Evolutionary conservation across 805 yeast genomes (phyloP).

Genomic region (Hanseniaspora vineae): DNA sequence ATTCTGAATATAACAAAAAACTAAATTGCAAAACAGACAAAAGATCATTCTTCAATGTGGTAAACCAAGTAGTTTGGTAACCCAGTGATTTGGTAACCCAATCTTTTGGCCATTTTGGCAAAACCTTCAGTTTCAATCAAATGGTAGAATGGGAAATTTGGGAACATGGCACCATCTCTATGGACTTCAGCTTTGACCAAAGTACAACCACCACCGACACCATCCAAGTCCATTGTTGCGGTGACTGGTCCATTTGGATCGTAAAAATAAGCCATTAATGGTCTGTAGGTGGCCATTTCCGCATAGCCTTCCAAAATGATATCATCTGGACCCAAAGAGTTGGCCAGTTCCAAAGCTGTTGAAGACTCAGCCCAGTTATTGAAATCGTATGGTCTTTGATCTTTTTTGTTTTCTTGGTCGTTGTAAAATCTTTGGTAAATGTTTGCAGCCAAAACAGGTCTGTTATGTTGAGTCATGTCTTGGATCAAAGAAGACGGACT

Average conservation of each 20-base stretch:
- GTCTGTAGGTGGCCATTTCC: slow-evolving; percentile 88
- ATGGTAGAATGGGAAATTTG: slow-evolving; percentile 94
- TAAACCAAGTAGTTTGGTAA: slow-evolving; percentile 89
- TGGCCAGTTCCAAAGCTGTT: slow-evolving; percentile 66
- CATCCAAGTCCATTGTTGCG: slow-evolving; percentile 77
- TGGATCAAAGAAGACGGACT: slow-evolving; percentile 74
- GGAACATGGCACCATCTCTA: slow-evolving; percentile 99
- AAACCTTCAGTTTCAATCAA: slow-evolving; percentile 96
- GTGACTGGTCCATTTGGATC: slow-evolving; percentile 48
- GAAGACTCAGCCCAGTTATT: slow-evolving; percentile 92
- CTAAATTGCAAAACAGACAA: background rate
- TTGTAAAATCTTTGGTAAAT: slow-evolving; percentile 77
- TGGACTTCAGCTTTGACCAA: slow-evolving; percentile 96
- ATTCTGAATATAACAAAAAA: background rate
- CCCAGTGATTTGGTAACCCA: slow-evolving; percentile 85
- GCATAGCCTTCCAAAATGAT: slow-evolving; percentile 90
- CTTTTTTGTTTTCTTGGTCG: slow-evolving; percentile 37
- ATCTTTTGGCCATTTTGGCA: slow-evolving; percentile 93
- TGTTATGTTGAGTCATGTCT: slow-evolving; percentile 75
- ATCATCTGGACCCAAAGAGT: slow-evolving; percentile 68
- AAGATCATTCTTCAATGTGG: slow-evolving; percentile 67
- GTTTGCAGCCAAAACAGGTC: slow-evolving; percentile 82
- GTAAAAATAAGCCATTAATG: slow-evolving; percentile 84
- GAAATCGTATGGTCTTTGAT: slow-evolving; percentile 82
- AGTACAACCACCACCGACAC: slow-evolving; percentile 97